A percentile compares a stretch with the other conserved stretches of the same genome.
phyloP scores from a whole-genome alignment of 129 eudicot genomes.

The Tanacetum coccineum region DNA sequence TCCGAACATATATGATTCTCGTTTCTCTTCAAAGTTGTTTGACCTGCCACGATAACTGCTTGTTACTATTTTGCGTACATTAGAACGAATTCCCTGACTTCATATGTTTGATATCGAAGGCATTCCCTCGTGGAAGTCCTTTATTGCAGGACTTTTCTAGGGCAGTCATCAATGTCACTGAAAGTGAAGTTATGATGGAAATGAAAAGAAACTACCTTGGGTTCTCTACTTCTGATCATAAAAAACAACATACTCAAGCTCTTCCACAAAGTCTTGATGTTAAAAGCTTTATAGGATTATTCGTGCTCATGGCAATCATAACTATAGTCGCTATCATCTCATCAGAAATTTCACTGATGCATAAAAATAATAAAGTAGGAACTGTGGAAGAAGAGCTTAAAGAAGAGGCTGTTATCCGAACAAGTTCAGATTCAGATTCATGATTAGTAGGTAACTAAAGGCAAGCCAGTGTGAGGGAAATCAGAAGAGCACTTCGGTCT shows the following conservation, averaged over 20 bases:
- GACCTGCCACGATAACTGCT: too few relatives aligned
- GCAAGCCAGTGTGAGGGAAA: neutral
- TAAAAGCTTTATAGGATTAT: too few relatives aligned
- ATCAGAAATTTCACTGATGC: too few relatives aligned
- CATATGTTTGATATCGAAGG: neutral
- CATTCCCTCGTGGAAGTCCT: neutral
- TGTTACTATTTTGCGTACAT: too few relatives aligned
- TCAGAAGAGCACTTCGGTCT: too few relatives aligned
- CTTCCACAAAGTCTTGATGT: conserved; percentile 2
- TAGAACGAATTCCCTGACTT: neutral
- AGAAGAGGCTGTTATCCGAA: neutral
- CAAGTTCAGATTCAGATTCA: neutral
- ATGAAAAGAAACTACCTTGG: neutral
- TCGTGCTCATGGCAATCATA: too few relatives aligned
- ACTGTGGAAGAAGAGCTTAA: too few relatives aligned
- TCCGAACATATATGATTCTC: too few relatives aligned
- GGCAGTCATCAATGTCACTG: neutral
- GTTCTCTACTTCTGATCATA: neutral
- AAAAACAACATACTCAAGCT: neutral
- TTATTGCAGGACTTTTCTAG: neutral
- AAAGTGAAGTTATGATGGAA: neutral
- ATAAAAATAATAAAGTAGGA: too few relatives aligned
- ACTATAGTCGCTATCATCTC: too few relatives aligned
- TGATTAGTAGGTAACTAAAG: neutral
- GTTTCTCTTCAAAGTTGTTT: too few relatives aligned